Conservation (phyloP, 1,284 basidiomycete genomes). For the Sporisorium exsertum region DNA sequence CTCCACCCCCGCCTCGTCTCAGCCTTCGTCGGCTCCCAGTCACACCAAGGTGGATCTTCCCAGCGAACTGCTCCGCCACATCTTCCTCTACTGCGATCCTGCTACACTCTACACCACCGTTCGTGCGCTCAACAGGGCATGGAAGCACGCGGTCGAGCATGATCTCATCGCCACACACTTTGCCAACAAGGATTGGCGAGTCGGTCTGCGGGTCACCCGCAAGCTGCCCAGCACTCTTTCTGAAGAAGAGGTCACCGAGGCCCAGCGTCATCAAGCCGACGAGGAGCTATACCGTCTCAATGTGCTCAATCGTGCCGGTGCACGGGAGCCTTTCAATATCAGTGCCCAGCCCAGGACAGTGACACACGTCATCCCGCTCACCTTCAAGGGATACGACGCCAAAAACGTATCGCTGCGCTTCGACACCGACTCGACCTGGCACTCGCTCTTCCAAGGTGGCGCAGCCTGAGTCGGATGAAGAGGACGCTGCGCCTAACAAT, state of each 20-base stretch:
- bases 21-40: slow-evolving; percentile 28
- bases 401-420: slow-evolving; percentile 53
- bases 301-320: slow-evolving; percentile 44
- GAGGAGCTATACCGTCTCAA: slow-evolving; percentile 43
- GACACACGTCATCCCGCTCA: slow-evolving; percentile 57
- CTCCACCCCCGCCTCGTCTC: slow-evolving; percentile 24
- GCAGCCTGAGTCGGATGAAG: slow-evolving; percentile 26
- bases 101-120: slow-evolving; percentile 60
- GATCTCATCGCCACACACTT: slow-evolving; percentile 55
- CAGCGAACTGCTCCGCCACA: slow-evolving; percentile 57
- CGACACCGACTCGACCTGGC: slow-evolving; percentile 56
- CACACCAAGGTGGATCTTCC: slow-evolving; percentile 41
- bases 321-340: slow-evolving; percentile 42
- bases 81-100: slow-evolving; percentile 63
- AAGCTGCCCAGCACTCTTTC: slow-evolving; percentile 40
- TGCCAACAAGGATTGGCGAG: slow-evolving; percentile 51
- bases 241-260: slow-evolving; percentile 25
- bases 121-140: slow-evolving; percentile 50
- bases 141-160: slow-evolving; percentile 57
- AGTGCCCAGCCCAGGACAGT: slow-evolving; percentile 39
- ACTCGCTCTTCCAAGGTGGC: slow-evolving; percentile 58
- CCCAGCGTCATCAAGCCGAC: slow-evolving; percentile 34
- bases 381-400: slow-evolving; percentile 50
- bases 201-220: slow-evolving; percentile 55
- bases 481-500: slow-evolving; percentile 15